phyloP scores from a whole-genome alignment of 305 asterid genomes.

The Fraxinus nigra region DNA sequence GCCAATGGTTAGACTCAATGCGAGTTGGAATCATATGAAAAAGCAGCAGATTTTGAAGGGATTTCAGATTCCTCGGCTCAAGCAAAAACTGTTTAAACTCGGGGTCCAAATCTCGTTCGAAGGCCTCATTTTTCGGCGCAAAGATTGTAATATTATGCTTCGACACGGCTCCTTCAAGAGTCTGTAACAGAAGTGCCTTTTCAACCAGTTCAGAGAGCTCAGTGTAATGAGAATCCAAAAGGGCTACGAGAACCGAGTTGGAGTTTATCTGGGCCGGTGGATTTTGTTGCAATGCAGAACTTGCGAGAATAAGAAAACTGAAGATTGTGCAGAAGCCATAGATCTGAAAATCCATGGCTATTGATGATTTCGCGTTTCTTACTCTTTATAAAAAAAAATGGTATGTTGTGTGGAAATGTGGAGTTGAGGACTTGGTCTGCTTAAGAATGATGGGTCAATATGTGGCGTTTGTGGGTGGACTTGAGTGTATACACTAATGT shows the following conservation, averaged over 20 bases:
- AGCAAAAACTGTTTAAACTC: conserved; percentile 74
- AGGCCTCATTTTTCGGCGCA: conserved; percentile 80
- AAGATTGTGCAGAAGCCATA: conserved; percentile 21
- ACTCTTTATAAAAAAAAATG: not conserved
- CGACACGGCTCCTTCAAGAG: conserved; percentile 78
- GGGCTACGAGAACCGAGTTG: conserved; percentile 79
- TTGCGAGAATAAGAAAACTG: conserved; percentile 24
- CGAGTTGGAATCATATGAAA: conserved; percentile 80
- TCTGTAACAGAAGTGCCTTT: conserved; percentile 74
- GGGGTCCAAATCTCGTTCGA: conserved; percentile 62
- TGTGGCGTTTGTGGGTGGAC: not conserved
- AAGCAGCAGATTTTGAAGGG: conserved; percentile 66
- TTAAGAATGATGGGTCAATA: not conserved
- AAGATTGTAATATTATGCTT: conserved; percentile 77
- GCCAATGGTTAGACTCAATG: conserved; percentile 51
- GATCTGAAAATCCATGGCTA: conserved; percentile 68
- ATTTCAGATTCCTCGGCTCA: conserved; percentile 72
- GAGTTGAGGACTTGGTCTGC: not conserved
- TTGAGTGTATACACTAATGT: not conserved
- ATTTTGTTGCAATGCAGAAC: conserved; percentile 62
- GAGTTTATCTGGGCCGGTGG: conserved; percentile 53
- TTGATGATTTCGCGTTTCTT: not conserved
- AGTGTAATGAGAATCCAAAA: conserved; percentile 73
- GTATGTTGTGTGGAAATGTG: conserved; percentile 8
- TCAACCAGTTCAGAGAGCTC: conserved; percentile 85